These are phyloP conservation scores for Hortiboletus campestris DNA, from an alignment of 768 basidiomycete species.

Conservation along the genomic window DNA sequence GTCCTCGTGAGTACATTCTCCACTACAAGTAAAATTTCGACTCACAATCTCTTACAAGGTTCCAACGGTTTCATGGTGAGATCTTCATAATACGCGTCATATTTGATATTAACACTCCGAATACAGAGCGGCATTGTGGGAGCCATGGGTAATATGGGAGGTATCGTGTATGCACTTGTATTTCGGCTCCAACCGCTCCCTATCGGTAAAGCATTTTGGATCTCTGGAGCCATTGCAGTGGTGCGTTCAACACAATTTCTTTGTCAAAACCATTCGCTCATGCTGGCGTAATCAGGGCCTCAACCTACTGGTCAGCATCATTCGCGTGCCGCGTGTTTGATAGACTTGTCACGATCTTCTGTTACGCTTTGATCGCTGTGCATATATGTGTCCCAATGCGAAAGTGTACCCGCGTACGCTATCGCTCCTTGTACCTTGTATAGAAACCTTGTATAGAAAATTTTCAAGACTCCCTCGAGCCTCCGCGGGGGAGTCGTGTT, in stretches of 20 bases:
- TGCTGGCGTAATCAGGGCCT: neutral
- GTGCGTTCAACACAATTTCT: slow-evolving; percentile 11
- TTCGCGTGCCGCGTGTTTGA: slow-evolving; percentile 11
- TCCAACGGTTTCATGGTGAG: slow-evolving; percentile 31
- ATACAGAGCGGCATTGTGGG: slow-evolving; percentile 40
- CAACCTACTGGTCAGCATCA: slow-evolving; percentile 4
- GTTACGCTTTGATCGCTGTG: neutral
- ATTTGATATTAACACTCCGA: neutral
- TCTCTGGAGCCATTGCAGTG: slow-evolving; percentile 42
- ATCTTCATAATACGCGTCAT: neutral
- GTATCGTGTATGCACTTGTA: slow-evolving; percentile 47
- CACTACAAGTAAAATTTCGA: no score
- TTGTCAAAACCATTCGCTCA: neutral
- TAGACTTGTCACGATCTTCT: no score
- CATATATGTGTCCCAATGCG: neutral
- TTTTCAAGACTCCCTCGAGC: no score
- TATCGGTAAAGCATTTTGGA: slow-evolving; percentile 36
- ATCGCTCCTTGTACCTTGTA: neutral
- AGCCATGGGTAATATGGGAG: slow-evolving; percentile 41
- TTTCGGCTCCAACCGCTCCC: slow-evolving; percentile 6
- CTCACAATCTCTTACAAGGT: neutral
- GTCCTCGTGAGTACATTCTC: neutral
- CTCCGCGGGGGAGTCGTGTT: no score
- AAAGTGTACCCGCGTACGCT: neutral
- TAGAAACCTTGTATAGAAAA: neutral